Evolutionary conservation across 164 flowering plant species (phyloP), one percentile per base, ranked within the genome.

Genomic region (Berberis thunbergii): DNA sequence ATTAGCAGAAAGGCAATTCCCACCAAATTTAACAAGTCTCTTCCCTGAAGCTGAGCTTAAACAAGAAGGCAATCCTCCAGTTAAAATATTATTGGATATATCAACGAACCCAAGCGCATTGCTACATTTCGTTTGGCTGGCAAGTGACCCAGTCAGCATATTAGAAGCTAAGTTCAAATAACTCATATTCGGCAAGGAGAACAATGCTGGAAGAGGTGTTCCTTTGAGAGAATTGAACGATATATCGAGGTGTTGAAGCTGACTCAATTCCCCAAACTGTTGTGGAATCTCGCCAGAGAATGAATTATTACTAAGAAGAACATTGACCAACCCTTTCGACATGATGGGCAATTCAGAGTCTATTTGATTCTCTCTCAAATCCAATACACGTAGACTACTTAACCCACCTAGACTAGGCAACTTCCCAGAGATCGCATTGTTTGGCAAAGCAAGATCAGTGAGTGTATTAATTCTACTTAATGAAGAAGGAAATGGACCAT

Each of bases 191-290:
- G 89, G 91, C 78, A 93, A 71, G 56, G 88, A 78, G 73, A 93
- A 93, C 71, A 93, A 64, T 1, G 57, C 61, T 56, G 80, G 58
- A 1, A 86, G 90, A 1, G 86, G 92, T 8, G 69, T 72, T 59
- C 96, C 92, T 38, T 50, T 73, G 7, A 93, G 79, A 70, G 59
- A 43, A 78, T 93, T 93, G 71, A 63, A 80, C n/a, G 98, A 93
- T 43, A 93, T 45, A 74, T 93, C 97, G 56, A 93, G 89, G 65
- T 86, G 96, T 69, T 86, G 94, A 72, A 90, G 96, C 74, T 73
- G 83, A 64, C 44, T 12, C 65, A 93, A 63, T 49, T 80, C 65
- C 9, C 85, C 84, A 74, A 75, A 75, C 45, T 84, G 77, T 43
- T 67, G 64, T 10, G 92, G 89, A 68, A 93, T 83, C 7, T 72